These are phyloP conservation scores for Penicillium lividum DNA, from an alignment of 495 filamentous ascomycete genomes.

Conservation along the genomic window DNA sequence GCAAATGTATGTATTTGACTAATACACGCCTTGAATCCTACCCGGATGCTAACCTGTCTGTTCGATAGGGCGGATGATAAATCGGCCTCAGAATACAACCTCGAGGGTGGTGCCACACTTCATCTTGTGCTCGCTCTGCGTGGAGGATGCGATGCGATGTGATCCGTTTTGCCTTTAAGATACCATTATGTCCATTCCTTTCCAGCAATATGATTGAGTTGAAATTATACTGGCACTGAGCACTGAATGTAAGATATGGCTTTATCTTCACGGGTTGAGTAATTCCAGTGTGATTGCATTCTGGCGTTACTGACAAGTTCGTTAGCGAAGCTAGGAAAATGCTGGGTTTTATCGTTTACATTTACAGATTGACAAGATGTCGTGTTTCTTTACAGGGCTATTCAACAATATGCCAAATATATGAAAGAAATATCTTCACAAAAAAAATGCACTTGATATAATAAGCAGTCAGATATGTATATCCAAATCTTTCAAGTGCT, in stretches of 20 bases:
- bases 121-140: conserved; percentile 93
- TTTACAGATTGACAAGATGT: background rate
- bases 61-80: conserved; percentile 86
- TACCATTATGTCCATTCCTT: conserved; percentile 20
- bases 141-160: conserved; percentile 56
- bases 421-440: background rate
- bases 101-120: conserved; percentile 90
- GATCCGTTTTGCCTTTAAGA: conserved; percentile 23
- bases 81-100: conserved; percentile 78
- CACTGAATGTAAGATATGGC: background rate
- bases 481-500: background rate
- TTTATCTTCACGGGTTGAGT: background rate
- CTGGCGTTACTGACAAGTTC: background rate
- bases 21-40: background rate
- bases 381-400: background rate
- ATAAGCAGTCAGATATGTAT: background rate
- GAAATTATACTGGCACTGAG: background rate
- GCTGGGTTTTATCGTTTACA: background rate
- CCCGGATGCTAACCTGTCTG: background rate
- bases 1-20: conserved; percentile 76
- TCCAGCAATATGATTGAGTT: conserved; percentile 21
- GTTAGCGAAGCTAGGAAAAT: background rate
- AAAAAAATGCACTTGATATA: background rate
- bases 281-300: background rate
- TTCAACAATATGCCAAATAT: too few relatives aligned